These are phyloP conservation scores for Paratinospora sagittata DNA, from an alignment of 164 flowering plant genomes.

Conservation along the genomic window DNA sequence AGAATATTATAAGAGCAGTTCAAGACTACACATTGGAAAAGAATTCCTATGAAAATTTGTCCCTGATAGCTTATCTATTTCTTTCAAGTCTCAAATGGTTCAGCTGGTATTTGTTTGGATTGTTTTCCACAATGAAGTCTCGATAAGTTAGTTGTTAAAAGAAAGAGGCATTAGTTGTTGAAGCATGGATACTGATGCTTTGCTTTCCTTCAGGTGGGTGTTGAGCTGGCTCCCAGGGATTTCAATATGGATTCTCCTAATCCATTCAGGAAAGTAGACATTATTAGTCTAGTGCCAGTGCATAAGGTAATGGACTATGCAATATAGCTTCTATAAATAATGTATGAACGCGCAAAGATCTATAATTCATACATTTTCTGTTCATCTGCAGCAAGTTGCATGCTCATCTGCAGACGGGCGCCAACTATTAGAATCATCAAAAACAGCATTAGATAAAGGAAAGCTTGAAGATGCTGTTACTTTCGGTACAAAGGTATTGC, in stretches of 20 bases:
- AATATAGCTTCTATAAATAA: conserved; percentile 6
- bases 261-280: conserved; percentile 72
- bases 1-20: not conserved
- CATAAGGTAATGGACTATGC: conserved; percentile 63
- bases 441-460: conserved; percentile 96
- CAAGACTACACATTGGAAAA: too few relatives aligned
- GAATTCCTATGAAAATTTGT: too few relatives aligned
- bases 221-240: conserved; percentile 92
- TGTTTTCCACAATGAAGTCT: too few relatives aligned
- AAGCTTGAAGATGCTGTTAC: conserved; percentile 99
- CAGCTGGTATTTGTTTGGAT: too few relatives aligned
- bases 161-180: conserved; percentile 1
- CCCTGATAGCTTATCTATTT: too few relatives aligned
- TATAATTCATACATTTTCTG: conserved; percentile 9
- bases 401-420: conserved; percentile 99
- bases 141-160: not conserved
- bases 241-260: conserved; percentile 83
- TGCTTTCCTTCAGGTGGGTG: conserved; percentile 58
- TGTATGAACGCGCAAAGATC: not conserved
- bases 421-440: conserved; percentile 90
- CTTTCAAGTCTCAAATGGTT: too few relatives aligned
- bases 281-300: conserved; percentile 84
- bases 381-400: conserved; percentile 82
- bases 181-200: conserved; percentile 3
- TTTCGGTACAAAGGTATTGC: conserved; percentile 88